A percentile compares a stretch with the other conserved stretches of the same genome.
Evolutionary conservation across 768 basidiomycete species (phyloP).

Genomic region (Mycena olivaceomarginata): DNA sequence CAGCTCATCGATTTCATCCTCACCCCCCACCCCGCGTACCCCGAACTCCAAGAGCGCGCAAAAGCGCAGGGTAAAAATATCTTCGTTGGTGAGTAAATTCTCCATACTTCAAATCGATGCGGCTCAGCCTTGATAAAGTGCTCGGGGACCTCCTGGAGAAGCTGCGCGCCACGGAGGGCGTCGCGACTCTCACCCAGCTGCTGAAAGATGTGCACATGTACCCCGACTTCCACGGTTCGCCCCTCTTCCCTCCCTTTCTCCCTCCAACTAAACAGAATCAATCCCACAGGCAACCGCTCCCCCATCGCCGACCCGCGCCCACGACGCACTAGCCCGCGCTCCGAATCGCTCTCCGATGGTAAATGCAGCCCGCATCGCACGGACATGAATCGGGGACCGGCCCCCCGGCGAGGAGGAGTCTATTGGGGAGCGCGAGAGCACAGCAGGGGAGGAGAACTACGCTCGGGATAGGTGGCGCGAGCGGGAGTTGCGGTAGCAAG

Average conservation of each 20-base stretch:
- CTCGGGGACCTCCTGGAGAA: conserved; percentile 84
- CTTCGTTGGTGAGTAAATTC: conserved; percentile 66
- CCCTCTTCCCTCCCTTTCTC: neutral
- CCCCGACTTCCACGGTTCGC: conserved; percentile 92
- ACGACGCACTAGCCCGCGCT: no score
- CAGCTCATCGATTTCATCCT: conserved; percentile 96
- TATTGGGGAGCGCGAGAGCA: no score
- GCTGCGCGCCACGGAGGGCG: conserved; percentile 72
- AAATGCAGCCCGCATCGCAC: no score
- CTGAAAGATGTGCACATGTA: conserved; percentile 96
- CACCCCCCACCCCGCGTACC: conserved; percentile 92
- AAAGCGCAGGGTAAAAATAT: conserved; percentile 76
- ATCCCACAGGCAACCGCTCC: conserved; percentile 89
- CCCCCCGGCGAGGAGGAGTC: no score
- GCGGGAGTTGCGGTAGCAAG: no score
- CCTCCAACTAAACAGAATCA: conserved; percentile 6
- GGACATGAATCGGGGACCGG: no score
- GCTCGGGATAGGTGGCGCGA: no score
- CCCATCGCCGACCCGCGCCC: conserved; percentile 95
- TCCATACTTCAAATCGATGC: no score
- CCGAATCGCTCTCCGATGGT: no score
- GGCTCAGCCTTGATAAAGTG: conserved; percentile 61
- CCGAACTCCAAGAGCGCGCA: conserved; percentile 78
- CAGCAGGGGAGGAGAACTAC: no score
- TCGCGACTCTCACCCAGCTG: conserved; percentile 84